These are phyloP conservation scores for Trichosporon ovoides DNA, from an alignment of 1,284 basidiomycete species.

Conservation along the genomic window DNA sequence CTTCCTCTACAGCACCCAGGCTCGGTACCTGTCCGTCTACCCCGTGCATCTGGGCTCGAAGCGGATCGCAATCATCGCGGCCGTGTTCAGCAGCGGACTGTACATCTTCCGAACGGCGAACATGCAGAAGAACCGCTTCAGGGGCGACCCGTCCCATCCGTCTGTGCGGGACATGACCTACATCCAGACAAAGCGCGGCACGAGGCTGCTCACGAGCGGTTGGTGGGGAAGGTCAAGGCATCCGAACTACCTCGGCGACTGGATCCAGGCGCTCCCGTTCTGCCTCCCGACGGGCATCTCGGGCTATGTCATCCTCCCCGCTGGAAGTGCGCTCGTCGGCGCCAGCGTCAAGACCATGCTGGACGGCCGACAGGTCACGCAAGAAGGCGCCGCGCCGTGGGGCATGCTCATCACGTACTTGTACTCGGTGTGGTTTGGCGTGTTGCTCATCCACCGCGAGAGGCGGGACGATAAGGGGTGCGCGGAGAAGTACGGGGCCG, in stretches of 20 bases:
- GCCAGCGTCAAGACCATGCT: constrained; percentile 1
- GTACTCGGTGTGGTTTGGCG: constrained; percentile 11
- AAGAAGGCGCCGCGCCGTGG: constrained; percentile 6
- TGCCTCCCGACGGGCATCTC: constrained; percentile 7
- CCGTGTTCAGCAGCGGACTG: constrained; percentile 12
- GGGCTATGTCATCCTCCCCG: constrained; percentile 2
- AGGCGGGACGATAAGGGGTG: constrained; percentile 10
- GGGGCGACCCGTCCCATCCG: constrained; percentile 4
- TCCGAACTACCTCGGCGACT: constrained; percentile 14
- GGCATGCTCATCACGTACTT: constrained; percentile 13
- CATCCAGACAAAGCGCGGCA: constrained; percentile 12
- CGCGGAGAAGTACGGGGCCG: constrained; percentile 9
- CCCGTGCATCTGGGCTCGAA: constrained; percentile 11
- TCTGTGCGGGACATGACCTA: constrained; percentile 5
- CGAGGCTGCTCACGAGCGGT: constrained; percentile 8
- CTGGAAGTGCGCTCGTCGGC: not conserved
- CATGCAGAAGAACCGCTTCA: constrained; percentile 11
- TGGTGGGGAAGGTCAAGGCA: constrained; percentile 8
- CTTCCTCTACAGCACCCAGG: constrained; percentile 11
- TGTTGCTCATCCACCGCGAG: constrained; percentile 9
- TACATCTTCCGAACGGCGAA: constrained; percentile 13
- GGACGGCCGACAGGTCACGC: constrained; percentile 9
- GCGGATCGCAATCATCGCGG: not conserved
- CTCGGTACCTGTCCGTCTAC: constrained; percentile 9
- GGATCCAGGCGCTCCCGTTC: constrained; percentile 11